Percentiles rank a stretch among this genome's conserved stretches.
phyloP scores from a whole-genome alignment of 805 yeast genomes.

The Cyberlindnera subsufficiens region DNA sequence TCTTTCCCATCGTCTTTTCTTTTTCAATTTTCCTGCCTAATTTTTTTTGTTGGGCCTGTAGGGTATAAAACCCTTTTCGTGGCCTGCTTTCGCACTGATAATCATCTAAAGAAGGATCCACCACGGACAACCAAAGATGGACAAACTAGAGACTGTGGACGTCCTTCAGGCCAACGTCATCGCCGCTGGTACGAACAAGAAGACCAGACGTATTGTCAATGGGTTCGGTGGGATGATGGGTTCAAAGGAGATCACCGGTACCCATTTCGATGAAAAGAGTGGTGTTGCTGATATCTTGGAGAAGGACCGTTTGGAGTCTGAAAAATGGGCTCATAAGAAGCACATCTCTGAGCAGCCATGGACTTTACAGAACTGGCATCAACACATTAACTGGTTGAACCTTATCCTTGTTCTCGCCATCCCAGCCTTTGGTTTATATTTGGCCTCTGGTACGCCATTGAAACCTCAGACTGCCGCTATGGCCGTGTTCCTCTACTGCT shows the following conservation, averaged over 20 bases:
- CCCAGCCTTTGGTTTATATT: slow-evolving; percentile 49
- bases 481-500: slow-evolving; percentile 43
- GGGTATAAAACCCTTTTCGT: no score
- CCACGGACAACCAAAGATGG: slow-evolving; percentile 2
- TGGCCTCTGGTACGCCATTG: slow-evolving; percentile 42
- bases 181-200: slow-evolving; percentile 77
- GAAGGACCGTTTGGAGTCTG: slow-evolving; percentile 36
- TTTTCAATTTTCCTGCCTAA: neutral
- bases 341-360: slow-evolving; percentile 79
- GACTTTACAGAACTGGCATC: slow-evolving; percentile 66
- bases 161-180: slow-evolving; percentile 67
- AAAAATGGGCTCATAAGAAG: slow-evolving; percentile 30
- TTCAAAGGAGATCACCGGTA: slow-evolving; percentile 62
- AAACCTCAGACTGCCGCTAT: slow-evolving; percentile 23
- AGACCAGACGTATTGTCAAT: slow-evolving; percentile 66
- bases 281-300: slow-evolving; percentile 38
- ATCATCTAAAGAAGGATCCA: neutral
- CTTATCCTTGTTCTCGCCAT: slow-evolving; percentile 54
- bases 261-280: slow-evolving; percentile 59
- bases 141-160: slow-evolving; percentile 38
- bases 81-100: neutral
- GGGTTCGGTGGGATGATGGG: slow-evolving; percentile 83
- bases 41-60: no score
- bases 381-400: slow-evolving; percentile 77
- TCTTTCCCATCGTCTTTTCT: neutral